These are phyloP conservation scores for Fremontodendron californicum DNA, from an alignment of 345 rosid species.

Conservation along the genomic window DNA sequence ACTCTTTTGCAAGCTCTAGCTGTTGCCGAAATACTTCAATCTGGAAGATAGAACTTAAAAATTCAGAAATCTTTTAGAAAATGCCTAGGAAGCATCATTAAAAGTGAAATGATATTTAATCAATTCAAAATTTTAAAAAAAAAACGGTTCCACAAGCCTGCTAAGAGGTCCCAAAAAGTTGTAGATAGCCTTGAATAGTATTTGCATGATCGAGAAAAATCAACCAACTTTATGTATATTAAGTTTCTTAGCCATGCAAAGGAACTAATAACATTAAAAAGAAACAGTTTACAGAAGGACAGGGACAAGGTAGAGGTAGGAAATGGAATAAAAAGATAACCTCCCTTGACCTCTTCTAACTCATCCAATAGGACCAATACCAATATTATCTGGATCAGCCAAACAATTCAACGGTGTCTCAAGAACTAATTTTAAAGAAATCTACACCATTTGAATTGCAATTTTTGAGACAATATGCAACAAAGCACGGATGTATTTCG, in stretches of 20 bases:
- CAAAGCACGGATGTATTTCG: background rate
- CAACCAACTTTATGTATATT: background rate
- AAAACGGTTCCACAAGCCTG: background rate
- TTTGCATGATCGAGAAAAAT: background rate
- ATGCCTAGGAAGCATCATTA: background rate
- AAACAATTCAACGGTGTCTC: background rate
- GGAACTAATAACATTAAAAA: background rate
- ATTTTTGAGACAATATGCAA: background rate
- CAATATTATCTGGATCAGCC: background rate
- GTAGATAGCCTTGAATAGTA: background rate
- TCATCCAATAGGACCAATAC: background rate
- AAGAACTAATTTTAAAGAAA: background rate
- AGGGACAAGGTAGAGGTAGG: background rate
- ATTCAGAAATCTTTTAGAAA: background rate
- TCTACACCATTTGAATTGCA: background rate
- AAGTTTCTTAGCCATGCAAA: background rate
- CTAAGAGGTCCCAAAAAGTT: background rate
- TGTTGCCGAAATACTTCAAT: constrained; percentile 73
- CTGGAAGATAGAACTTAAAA: constrained; percentile 22
- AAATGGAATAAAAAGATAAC: background rate
- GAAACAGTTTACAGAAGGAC: background rate
- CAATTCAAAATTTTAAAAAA: too few relatives aligned
- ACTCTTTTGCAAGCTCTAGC: constrained; percentile 77
- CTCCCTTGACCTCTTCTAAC: background rate
- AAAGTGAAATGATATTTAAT: background rate